These are phyloP conservation scores for Lentinula aciculospora DNA, from an alignment of 768 basidiomycete species.

Conservation along the genomic window DNA sequence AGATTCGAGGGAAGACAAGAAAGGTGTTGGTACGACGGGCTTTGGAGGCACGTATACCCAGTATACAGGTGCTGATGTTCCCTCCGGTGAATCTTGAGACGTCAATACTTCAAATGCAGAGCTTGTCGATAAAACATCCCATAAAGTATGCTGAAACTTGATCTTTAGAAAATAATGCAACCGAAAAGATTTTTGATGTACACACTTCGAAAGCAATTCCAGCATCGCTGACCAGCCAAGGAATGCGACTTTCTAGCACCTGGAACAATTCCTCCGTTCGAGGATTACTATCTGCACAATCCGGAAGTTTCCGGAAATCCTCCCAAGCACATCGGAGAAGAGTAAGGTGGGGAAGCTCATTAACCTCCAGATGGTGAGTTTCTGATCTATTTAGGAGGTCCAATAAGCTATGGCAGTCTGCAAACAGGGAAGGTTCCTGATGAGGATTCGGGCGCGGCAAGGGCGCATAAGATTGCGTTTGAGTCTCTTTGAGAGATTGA, in stretches of 20 bases:
- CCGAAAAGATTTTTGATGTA: background rate
- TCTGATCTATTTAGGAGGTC: constrained; percentile 27
- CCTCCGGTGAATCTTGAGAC: constrained; percentile 15
- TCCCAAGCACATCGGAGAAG: constrained; percentile 60
- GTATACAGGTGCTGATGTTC: constrained; percentile 17
- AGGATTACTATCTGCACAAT: constrained; percentile 26
- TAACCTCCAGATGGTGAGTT: constrained; percentile 21
- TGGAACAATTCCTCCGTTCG: constrained; percentile 58
- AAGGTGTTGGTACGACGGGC: constrained; percentile 28
- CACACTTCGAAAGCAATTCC: constrained; percentile 52
- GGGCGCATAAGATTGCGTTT: constrained; percentile 47
- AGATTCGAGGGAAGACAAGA: constrained; percentile 28
- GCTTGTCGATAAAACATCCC: constrained; percentile 52
- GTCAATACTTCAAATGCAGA: constrained; percentile 43
- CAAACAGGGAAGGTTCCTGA: constrained; percentile 41
- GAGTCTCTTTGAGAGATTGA: constrained; percentile 47
- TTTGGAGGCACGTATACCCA: constrained; percentile 36
- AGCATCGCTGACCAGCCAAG: constrained; percentile 50
- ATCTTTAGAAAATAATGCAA: background rate
- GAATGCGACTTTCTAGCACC: constrained; percentile 49
- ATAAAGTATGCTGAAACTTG: constrained; percentile 36
- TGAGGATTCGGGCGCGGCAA: constrained; percentile 50
- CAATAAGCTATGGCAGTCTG: constrained; percentile 39
- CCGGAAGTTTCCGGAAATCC: constrained; percentile 35
- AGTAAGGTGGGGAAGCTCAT: constrained; percentile 42